These are phyloP conservation scores for Pyracantha coccinea DNA, from an alignment of 331 rosid genomes.

Conservation along the genomic window DNA sequence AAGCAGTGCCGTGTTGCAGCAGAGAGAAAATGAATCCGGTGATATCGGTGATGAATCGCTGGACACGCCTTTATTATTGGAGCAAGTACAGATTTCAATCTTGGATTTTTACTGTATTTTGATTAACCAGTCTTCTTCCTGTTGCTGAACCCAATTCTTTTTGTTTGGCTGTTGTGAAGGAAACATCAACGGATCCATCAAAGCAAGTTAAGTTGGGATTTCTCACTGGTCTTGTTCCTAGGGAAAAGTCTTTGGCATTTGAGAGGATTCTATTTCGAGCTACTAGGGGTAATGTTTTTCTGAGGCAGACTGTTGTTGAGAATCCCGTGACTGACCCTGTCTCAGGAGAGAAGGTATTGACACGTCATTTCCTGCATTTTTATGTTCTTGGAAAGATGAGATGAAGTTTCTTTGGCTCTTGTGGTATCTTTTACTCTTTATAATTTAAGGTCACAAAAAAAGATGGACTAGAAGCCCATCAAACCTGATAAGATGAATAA, in stretches of 20 bases:
- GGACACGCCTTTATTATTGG: conserved; percentile 69
- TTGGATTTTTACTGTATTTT: not conserved
- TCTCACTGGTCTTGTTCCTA: conserved; percentile 47
- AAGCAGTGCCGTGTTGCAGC: conserved; percentile 63
- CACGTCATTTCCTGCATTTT: not conserved
- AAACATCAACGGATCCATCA: conserved; percentile 35
- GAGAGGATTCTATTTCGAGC: conserved; percentile 63
- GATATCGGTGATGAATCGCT: conserved; percentile 56
- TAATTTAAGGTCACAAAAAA: not conserved
- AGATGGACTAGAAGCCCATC: not conserved
- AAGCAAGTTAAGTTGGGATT: conserved; percentile 52
- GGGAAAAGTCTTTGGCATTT: conserved; percentile 50
- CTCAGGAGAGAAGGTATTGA: conserved; percentile 50
- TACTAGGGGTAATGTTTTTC: conserved; percentile 50
- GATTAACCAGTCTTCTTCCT: not conserved
- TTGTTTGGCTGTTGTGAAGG: conserved; percentile 24
- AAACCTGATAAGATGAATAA: not conserved
- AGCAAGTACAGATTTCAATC: conserved; percentile 47
- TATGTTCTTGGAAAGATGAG: not conserved
- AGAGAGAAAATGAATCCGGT: conserved; percentile 67
- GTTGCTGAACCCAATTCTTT: not conserved
- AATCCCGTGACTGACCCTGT: conserved; percentile 46
- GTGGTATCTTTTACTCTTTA: not conserved
- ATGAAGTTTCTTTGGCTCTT: not conserved
- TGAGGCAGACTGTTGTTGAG: conserved; percentile 39